Evolutionary conservation across 2,329 filamentous ascomycete species (phyloP).

Genomic region (Penicillium sp.): DNA sequence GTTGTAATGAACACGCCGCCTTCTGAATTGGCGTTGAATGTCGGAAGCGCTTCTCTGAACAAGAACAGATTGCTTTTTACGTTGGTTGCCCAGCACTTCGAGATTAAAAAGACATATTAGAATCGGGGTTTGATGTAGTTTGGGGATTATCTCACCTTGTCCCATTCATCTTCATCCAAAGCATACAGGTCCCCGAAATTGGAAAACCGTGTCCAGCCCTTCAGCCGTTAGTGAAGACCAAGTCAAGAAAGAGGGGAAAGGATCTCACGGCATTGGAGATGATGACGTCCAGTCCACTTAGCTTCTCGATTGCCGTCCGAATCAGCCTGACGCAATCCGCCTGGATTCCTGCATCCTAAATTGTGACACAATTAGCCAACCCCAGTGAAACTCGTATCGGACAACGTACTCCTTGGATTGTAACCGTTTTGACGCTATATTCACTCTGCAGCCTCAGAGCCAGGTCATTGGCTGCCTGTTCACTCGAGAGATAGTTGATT

Average conservation of each 20-base stretch:
- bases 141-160: conserved; percentile 46
- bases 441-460: neutral
- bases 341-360: neutral
- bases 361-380: neutral
- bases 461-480: neutral
- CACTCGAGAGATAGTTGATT: conserved; percentile 6
- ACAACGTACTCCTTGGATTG: neutral
- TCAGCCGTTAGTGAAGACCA: neutral
- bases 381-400: neutral
- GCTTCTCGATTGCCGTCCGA: neutral
- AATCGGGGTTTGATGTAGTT: neutral
- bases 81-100: conserved; percentile 61
- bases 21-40: conserved; percentile 60
- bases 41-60: conserved; percentile 57
- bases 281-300: conserved; percentile 65
- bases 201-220: conserved; percentile 62
- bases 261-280: conserved; percentile 66
- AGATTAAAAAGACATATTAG: neutral
- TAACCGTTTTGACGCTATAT: neutral
- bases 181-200: conserved; percentile 59
- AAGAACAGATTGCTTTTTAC: conserved; percentile 56
- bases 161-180: conserved; percentile 61
- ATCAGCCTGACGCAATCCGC: neutral
- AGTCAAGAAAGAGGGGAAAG: neutral
- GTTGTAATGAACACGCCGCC: conserved; percentile 65